Evolutionary conservation across 306 rosid genomes (phyloP).

Genomic region (Castanospermum australe): DNA sequence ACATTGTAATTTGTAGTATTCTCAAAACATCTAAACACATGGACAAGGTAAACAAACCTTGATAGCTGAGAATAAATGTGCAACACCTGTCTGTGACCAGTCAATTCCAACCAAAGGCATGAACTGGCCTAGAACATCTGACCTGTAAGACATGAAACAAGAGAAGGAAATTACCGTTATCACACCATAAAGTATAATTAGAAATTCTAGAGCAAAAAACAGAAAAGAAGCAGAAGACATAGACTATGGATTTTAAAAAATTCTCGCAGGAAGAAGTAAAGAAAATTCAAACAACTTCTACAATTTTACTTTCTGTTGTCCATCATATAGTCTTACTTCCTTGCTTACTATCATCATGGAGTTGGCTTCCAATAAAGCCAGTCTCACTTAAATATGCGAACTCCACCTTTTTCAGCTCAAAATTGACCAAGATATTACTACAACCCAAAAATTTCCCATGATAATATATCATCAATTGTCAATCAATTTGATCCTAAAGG

Average conservation of each 20-base stretch:
- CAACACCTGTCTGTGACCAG: constrained; percentile 97
- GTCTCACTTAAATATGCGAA: neutral
- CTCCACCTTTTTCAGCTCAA: neutral
- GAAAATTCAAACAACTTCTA: neutral
- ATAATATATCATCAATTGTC: neutral
- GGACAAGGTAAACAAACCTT: constrained; percentile 55
- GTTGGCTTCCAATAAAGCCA: constrained; percentile 5
- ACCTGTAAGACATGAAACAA: constrained; percentile 46
- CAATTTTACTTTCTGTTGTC: neutral
- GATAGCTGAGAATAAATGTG: constrained; percentile 92
- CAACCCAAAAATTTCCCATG: neutral
- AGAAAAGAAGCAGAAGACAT: neutral
- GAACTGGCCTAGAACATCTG: constrained; percentile 96
- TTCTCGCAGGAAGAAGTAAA: constrained; percentile 1
- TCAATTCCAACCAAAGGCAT: constrained; percentile 98
- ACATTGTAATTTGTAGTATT: neutral
- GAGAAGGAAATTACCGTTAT: constrained; percentile 12
- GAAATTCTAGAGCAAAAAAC: neutral
- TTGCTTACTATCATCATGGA: neutral
- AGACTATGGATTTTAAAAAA: neutral
- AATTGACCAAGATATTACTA: constrained; percentile 4
- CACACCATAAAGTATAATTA: neutral
- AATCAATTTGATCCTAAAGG: constrained; percentile 17
- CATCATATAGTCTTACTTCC: neutral
- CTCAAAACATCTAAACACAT: constrained; percentile 14